Conservation (phyloP, 2,329 filamentous ascomycete species). For the Exophiala spinifera region DNA sequence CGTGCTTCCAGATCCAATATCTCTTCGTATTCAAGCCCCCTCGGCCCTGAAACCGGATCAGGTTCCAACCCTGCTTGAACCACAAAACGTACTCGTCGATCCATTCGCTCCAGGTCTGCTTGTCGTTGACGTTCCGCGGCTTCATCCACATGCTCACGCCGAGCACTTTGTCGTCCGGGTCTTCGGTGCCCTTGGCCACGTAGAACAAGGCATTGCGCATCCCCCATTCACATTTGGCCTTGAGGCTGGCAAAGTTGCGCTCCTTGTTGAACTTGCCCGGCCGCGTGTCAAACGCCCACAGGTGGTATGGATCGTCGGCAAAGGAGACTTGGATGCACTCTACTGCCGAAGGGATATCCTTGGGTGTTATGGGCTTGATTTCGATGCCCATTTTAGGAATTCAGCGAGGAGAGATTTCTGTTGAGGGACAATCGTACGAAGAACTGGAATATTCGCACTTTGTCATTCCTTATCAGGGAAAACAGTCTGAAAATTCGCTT, state of each 20-base stretch:
- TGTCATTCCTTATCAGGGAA: too few relatives aligned
- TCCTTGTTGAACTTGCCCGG: slow-evolving; percentile 53
- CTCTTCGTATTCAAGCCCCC: slow-evolving; percentile 65
- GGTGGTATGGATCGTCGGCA: slow-evolving; percentile 63
- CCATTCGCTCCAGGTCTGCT: slow-evolving; percentile 61
- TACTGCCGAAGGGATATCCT: slow-evolving; percentile 63
- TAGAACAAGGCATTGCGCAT: slow-evolving; percentile 68
- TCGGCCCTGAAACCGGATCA: slow-evolving; percentile 61
- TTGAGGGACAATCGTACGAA: not conserved
- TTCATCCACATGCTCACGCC: slow-evolving; percentile 72
- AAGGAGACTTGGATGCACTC: slow-evolving; percentile 66
- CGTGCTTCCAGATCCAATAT: slow-evolving; percentile 70
- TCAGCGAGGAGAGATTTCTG: not conserved
- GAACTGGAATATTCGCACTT: too few relatives aligned
- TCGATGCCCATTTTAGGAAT: slow-evolving; percentile 49
- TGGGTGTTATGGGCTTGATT: slow-evolving; percentile 54
- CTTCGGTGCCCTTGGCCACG: slow-evolving; percentile 60
- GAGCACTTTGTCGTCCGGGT: slow-evolving; percentile 50
- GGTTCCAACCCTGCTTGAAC: slow-evolving; percentile 63
- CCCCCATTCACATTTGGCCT: slow-evolving; percentile 66
- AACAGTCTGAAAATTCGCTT: too few relatives aligned
- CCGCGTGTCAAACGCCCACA: slow-evolving; percentile 58
- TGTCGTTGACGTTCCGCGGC: slow-evolving; percentile 49
- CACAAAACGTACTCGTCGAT: slow-evolving; percentile 64
- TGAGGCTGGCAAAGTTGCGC: slow-evolving; percentile 62